Evolutionary conservation across 306 rosid species (phyloP).

Genomic region (Lathyrus aphaca): DNA sequence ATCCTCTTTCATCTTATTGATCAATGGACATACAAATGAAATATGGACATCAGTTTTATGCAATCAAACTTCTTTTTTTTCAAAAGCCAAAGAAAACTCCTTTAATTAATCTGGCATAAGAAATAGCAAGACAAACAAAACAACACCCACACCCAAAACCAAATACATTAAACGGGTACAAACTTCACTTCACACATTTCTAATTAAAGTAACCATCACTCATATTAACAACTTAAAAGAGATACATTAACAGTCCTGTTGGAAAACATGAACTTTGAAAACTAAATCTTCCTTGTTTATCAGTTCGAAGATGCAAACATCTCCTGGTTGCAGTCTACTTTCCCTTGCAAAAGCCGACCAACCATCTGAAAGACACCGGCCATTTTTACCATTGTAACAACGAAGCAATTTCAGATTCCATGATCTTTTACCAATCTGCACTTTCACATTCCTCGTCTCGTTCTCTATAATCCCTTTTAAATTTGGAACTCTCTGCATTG

Average conservation of each 20-base stretch:
- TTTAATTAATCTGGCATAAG: no score
- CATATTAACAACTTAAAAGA: not conserved
- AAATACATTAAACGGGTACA: no score
- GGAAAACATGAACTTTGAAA: constrained; percentile 32
- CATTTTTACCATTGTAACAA: accelerated
- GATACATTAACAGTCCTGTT: not conserved
- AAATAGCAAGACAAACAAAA: no score
- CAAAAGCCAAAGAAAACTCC: no score
- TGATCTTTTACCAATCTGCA: constrained; percentile 17
- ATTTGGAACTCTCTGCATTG: constrained; percentile 11
- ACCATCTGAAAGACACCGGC: not conserved
- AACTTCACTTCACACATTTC: no score
- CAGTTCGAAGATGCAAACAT: constrained; percentile 40
- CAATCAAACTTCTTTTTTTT: no score
- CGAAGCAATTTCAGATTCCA: constrained; percentile 28
- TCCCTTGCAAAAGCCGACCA: constrained; percentile 19
- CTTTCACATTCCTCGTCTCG: not conserved
- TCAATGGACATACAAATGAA: no score
- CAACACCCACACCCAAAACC: no score
- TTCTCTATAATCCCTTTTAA: constrained; percentile 18
- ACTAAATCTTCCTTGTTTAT: not conserved
- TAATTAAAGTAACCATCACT: not conserved
- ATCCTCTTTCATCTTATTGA: no score
- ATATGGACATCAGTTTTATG: no score
- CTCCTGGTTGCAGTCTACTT: constrained; percentile 18